Percentiles rank a stretch among this genome's conserved stretches.
Conservation (phyloP, 441 rosid species). For the Syzygium malaccense region DNA sequence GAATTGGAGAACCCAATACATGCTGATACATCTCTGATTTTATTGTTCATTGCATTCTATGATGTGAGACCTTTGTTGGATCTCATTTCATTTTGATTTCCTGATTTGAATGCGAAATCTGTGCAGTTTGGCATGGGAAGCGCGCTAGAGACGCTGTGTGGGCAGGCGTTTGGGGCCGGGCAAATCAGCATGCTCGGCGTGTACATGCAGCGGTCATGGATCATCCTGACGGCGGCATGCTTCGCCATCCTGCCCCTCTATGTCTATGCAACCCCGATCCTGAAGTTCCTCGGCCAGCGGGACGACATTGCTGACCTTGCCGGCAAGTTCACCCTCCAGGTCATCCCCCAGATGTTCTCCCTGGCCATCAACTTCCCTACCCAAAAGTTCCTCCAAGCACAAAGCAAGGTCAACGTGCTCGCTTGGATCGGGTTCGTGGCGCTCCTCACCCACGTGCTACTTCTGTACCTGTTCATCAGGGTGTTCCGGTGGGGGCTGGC, state of each 20-base stretch:
- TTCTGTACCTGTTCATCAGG: conserved; percentile 42
- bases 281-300: conserved; percentile 54
- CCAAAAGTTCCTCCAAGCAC: conserved; percentile 77
- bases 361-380: conserved; percentile 75
- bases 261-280: conserved; percentile 59
- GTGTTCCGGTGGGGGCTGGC: conserved; percentile 61
- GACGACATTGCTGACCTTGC: conserved; percentile 57
- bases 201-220: conserved; percentile 84
- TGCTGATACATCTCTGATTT: neutral
- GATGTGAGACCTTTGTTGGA: neutral
- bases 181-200: conserved; percentile 59
- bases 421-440: conserved; percentile 78
- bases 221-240: conserved; percentile 54
- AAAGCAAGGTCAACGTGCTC: conserved; percentile 63
- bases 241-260: conserved; percentile 55
- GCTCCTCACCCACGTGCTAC: conserved; percentile 31
- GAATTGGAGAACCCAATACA: neutral
- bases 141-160: conserved; percentile 66
- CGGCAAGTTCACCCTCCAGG: conserved; percentile 51
- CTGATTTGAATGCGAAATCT: neutral
- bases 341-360: conserved; percentile 89
- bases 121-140: conserved; percentile 79
- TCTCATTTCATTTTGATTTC: neutral
- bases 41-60: neutral
- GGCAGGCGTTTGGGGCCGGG: conserved; percentile 82